Evolutionary conservation across 2,329 filamentous ascomycete genomes (phyloP), one percentile per base, ranked within the genome.

Genomic region (Clarireedia monteithiana): DNA sequence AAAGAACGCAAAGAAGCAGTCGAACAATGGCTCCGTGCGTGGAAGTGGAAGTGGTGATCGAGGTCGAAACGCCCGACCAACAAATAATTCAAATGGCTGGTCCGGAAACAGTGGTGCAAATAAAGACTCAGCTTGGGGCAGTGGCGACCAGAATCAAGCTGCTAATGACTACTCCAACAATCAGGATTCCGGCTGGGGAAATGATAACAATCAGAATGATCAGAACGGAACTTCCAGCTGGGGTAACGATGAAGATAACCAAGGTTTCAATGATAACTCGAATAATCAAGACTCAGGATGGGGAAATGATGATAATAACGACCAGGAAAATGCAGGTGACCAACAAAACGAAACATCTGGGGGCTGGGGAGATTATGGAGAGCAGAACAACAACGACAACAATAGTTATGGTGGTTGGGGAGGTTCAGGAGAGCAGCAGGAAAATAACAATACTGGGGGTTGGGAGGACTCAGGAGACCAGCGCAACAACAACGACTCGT

Each of bases 201-300:
- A 50, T 15, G 52, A 55, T 53, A 55, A 59, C 17, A 51, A 53
- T 30, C 58, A 52, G n/a, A 50, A 56, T 53, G 53, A 50, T 20
- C 36, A 48, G 2, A 53, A 53, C 36, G 40, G 38, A 12, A 49
- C 52, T 38, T 23, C 50, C 14, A 15, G 40, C 6, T 48, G 53
- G 47, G 53, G 26, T 5, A 55, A 55, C 27, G n/a, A 44, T 10
- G 24, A 27, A 24, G 15, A 50, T n/a, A 60, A 49, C 12, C 24
- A 55, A 15, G 15, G n/a, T 5, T 42, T 24, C 6, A 55, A 55
- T 14, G 50, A 55, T 10, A 20, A 20, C 20, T 20, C 20, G 2
- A 42, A 42, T 20, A 42, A 42, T 10, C 10, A 20, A 42, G 4
- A 14, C 1, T 42, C 39, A 20, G 44, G 44, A 7, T 53, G 51